Conservation (phyloP, 306 rosid genomes). For the Rosa lucieae region DNA sequence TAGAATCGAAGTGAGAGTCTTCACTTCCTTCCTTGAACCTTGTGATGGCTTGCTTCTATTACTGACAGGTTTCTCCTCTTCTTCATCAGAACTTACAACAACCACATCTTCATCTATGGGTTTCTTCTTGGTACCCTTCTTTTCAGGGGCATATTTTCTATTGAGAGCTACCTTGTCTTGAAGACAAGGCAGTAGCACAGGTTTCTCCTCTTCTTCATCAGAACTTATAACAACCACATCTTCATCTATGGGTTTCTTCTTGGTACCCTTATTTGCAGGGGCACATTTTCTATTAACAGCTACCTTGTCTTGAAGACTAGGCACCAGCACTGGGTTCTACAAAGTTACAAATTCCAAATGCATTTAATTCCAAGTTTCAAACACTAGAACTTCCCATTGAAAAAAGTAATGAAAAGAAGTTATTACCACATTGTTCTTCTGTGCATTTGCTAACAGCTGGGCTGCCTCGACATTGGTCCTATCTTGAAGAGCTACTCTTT, state of each 20-base stretch:
- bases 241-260: conserved; percentile 15
- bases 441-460: conserved; percentile 28
- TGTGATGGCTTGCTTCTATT: conserved; percentile 24
- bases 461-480: conserved; percentile 58
- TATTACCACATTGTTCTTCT: conserved; percentile 47
- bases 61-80: conserved; percentile 19
- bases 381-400: not conserved
- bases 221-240: conserved; percentile 46
- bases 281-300: conserved; percentile 16
- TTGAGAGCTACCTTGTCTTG: conserved; percentile 18
- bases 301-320: conserved; percentile 10
- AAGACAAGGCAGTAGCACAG: conserved; percentile 8
- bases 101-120: conserved; percentile 18
- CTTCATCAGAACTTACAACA: conserved; percentile 40
- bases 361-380: not conserved
- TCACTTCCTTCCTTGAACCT: conserved; percentile 39
- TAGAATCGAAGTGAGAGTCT: conserved; percentile 59
- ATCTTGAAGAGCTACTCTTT: conserved; percentile 56
- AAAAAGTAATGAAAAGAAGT: not conserved
- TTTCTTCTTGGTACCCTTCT: conserved; percentile 25
- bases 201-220: conserved; percentile 35
- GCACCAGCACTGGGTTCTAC: conserved; percentile 36
- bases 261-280: conserved; percentile 27
- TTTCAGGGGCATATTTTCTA: conserved; percentile 18
- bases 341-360: not conserved